phyloP scores from a whole-genome alignment of 768 basidiomycete genomes.

The Rhizopogon salebrosus region DNA sequence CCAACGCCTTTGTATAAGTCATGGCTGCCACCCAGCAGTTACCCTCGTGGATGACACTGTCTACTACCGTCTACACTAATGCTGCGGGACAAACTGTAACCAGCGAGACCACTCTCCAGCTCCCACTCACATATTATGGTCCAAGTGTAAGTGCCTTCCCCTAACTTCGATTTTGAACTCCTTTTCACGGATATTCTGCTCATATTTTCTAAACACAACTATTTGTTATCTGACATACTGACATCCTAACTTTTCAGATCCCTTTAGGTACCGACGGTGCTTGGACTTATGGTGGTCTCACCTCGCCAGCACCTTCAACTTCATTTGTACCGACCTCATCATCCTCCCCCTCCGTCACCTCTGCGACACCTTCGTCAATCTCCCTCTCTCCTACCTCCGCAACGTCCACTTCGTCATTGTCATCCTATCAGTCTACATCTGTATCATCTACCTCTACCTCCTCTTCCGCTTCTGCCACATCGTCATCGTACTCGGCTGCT shows the following conservation, averaged over 20 bases:
- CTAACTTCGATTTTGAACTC: neutral
- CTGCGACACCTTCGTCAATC: too few relatives aligned
- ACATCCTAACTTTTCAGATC: slow-evolving; percentile 41
- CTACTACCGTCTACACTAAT: slow-evolving; percentile 47
- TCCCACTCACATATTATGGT: slow-evolving; percentile 79
- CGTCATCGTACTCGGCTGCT: slow-evolving; percentile 19
- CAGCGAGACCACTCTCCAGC: slow-evolving; percentile 53
- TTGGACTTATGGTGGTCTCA: slow-evolving; percentile 74
- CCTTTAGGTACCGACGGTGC: slow-evolving; percentile 57
- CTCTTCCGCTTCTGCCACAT: slow-evolving; percentile 17
- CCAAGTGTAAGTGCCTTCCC: slow-evolving; percentile 58
- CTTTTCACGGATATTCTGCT: neutral
- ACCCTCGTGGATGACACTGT: slow-evolving; percentile 69
- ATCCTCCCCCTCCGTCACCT: slow-evolving; percentile 16
- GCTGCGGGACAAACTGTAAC: slow-evolving; percentile 46
- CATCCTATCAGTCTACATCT: slow-evolving; percentile 20
- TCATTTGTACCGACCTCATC: slow-evolving; percentile 15
- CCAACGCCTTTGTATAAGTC: slow-evolving; percentile 6
- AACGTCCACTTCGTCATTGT: slow-evolving; percentile 20
- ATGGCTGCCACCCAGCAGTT: slow-evolving; percentile 52
- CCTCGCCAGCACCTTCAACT: slow-evolving; percentile 48
- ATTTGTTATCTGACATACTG: neutral
- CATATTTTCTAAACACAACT: neutral
- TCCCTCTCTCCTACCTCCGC: slow-evolving; percentile 24
- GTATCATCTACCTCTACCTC: slow-evolving; percentile 23